Evolutionary conservation across 371 early-diverging fungal species (phyloP).

Genomic region (Chytridiales sp.): DNA sequence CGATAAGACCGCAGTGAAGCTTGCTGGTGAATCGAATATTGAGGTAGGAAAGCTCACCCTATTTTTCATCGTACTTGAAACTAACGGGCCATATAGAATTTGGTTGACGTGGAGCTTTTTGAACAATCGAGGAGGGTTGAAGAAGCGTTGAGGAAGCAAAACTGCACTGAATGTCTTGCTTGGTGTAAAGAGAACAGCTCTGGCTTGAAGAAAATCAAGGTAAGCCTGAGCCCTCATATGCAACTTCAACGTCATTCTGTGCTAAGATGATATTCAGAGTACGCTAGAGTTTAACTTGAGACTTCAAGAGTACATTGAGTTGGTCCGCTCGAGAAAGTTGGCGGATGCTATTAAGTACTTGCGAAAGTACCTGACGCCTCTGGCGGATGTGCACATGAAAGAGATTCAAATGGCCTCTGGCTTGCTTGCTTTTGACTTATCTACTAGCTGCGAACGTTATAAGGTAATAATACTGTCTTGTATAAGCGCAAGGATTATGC

Average conservation of each 20-base stretch:
- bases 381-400: slow-evolving; percentile 67
- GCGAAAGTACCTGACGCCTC: slow-evolving; percentile 74
- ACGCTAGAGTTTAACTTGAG: slow-evolving; percentile 91
- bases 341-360: slow-evolving; percentile 81
- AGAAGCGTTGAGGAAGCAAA: slow-evolving; percentile 65
- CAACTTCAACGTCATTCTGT: slow-evolving; percentile 14
- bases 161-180: slow-evolving; percentile 79
- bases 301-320: slow-evolving; percentile 89
- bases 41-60: slow-evolving; percentile 50
- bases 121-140: slow-evolving; percentile 75
- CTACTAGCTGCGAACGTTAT: slow-evolving; percentile 75
- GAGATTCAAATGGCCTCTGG: slow-evolving; percentile 84
- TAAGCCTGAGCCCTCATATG: slow-evolving; percentile 17
- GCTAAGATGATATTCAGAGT: slow-evolving; percentile 57
- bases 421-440: slow-evolving; percentile 73
- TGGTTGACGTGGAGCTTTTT: slow-evolving; percentile 90
- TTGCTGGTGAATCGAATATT: slow-evolving; percentile 63
- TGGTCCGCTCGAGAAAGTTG: slow-evolving; percentile 62
- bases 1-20: slow-evolving; percentile 66
- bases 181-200: slow-evolving; percentile 94
- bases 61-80: slow-evolving; percentile 13
- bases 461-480: slow-evolving; percentile 41
- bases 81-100: slow-evolving; percentile 51
- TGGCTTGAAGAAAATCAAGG: slow-evolving; percentile 76
- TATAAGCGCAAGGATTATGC: background rate